phyloP scores from a whole-genome alignment of 2,329 filamentous ascomycete species.

The Fusarium luffae region DNA sequence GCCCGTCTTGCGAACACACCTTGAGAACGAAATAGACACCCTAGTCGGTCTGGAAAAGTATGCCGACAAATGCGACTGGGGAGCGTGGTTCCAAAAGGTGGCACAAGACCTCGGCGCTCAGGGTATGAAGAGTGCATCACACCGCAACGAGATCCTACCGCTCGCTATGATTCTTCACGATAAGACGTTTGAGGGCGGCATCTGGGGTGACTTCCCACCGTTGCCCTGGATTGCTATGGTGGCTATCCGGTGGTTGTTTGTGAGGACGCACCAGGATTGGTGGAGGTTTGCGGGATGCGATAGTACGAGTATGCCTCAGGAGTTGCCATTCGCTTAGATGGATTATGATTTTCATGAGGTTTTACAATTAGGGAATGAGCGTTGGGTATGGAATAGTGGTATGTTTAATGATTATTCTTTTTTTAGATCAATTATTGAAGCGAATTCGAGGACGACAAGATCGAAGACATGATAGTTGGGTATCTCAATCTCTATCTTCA shows the following conservation, averaged over 20 bases:
- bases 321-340: constrained; percentile 50
- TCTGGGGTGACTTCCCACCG: constrained; percentile 44
- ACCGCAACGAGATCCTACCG: constrained; percentile 39
- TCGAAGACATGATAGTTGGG: background rate
- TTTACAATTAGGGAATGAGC: background rate
- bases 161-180: constrained; percentile 45
- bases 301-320: constrained; percentile 45
- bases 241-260: constrained; percentile 50
- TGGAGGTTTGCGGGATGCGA: constrained; percentile 52
- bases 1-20: constrained; percentile 49
- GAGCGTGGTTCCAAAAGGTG: constrained; percentile 43
- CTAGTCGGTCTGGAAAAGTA: constrained; percentile 50
- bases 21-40: constrained; percentile 54
- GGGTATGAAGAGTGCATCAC: constrained; percentile 30
- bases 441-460: background rate
- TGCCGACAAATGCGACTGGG: constrained; percentile 52
- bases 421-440: background rate
- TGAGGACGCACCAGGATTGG: constrained; percentile 51
- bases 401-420: background rate
- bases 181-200: constrained; percentile 42
- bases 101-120: constrained; percentile 22
- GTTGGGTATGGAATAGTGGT: background rate
- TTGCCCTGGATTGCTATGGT: constrained; percentile 44
- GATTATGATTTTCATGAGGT: background rate
- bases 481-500: background rate